Base-by-base conservation (phyloP, 2,329 filamentous ascomycete species). In the Sclerotinia borealis region DNA sequence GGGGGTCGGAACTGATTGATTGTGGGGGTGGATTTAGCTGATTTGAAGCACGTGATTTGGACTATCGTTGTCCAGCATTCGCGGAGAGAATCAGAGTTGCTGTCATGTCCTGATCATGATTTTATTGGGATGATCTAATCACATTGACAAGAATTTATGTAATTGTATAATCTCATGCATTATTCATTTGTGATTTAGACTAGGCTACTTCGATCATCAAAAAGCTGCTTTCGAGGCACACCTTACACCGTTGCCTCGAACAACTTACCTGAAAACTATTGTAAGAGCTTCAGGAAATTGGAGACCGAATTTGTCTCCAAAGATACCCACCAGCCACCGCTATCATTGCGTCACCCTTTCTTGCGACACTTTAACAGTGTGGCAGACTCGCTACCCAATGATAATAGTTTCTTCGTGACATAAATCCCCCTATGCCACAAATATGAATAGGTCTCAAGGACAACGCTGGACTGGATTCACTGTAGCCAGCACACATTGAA, bases 171-270 rank as follows among this genome's bases (percentile, higher is more conserved):
- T 70, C 66, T 72, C 69, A 72, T 70, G 68, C 66, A 70, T 72
- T 72, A 68, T 72, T 71, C 69, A 69, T 72, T 68, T 70, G 66
- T 67, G 67, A 67, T 65, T 67, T 67, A 66, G 69, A 62, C 51
- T 72, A 72, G 64, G 68, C 64, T 72, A 70, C 65, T 63, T 64
- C 64, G 64, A 69, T 69, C 65, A 66, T 65, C 67, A 66, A 66
- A 68, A 70, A 67, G 61, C 37, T 69, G 63, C 67, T 68, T 63
- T 65, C 64, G 66, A 67, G 65, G 41, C 64, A 62, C 51, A 49
- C 29, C 31, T 17, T 29, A 45, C 45, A 31, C 50, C 60, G 29
- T 62, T 49, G 56, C 45, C 56, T 41, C n/a, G 41, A 41, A 55
- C 50, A 62, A 55, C 60, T 52, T 47, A 55, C 60, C 54, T 58